Percentiles rank a stretch among this genome's conserved stretches.
Conservation (phyloP, 805 yeast species). For the Candida michaelii region DNA sequence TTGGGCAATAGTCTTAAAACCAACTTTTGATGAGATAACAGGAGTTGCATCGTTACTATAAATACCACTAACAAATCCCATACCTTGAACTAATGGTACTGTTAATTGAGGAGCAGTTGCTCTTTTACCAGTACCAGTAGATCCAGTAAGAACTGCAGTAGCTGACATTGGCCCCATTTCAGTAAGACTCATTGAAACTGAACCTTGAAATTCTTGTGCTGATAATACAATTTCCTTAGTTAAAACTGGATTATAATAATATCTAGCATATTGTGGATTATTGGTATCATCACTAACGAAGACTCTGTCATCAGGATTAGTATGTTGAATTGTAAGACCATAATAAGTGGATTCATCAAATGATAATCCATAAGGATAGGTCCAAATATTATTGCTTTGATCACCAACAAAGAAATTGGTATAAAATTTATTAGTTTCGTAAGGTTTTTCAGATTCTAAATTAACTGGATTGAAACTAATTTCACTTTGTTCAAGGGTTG, state of each 20-base stretch:
- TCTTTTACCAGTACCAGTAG: constrained; percentile 36
- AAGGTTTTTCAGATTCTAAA: constrained; percentile 41
- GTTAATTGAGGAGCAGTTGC: constrained; percentile 53
- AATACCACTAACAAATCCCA: constrained; percentile 76
- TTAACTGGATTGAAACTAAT: constrained; percentile 50
- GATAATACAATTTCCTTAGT: constrained; percentile 55
- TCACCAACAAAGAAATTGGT: constrained; percentile 58
- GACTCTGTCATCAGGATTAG: constrained; percentile 40
- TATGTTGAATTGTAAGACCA: constrained; percentile 64
- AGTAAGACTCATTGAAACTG: constrained; percentile 4
- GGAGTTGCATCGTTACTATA: constrained; percentile 51
- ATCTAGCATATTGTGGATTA: constrained; percentile 35
- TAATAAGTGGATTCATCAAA: constrained; percentile 45
- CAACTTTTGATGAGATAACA: constrained; percentile 24
- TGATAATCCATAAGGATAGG: constrained; percentile 66
- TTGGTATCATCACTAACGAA: constrained; percentile 46
- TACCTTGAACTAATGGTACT: constrained; percentile 47
- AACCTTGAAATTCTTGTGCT: constrained; percentile 28
- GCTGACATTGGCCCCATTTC: constrained; percentile 17
- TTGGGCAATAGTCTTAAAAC: constrained; percentile 19
- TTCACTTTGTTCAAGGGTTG: constrained; percentile 42
- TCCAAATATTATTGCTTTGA: constrained; percentile 54
- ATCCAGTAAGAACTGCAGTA: constrained; percentile 17
- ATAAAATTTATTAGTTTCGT: constrained; percentile 75
- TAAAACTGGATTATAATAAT: constrained; percentile 55